Percentiles rank a stretch among this genome's conserved stretches.
phyloP scores from a whole-genome alignment of 768 basidiomycete genomes.

The Boletus subparvulus region DNA sequence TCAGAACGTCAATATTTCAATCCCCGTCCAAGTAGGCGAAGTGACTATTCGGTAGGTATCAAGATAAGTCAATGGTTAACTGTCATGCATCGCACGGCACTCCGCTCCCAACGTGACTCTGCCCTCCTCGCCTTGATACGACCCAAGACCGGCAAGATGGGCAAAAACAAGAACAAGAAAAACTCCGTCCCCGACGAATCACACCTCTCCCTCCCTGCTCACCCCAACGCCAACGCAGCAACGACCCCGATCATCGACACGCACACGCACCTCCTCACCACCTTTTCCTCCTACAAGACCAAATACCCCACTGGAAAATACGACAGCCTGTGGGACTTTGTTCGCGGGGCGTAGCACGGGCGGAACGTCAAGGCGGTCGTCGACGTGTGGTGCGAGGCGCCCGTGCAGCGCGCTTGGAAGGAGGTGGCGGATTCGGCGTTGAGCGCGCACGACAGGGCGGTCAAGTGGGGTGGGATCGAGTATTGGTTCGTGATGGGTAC shows the following conservation, averaged over 20 bases:
- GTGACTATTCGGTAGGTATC: no score
- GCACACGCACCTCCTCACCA: constrained; percentile 81
- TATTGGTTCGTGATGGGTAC: constrained; percentile 86
- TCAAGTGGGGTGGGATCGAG: constrained; percentile 64
- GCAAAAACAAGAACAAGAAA: constrained; percentile 41
- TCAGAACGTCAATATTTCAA: no score
- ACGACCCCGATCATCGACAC: constrained; percentile 66
- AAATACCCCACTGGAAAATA: constrained; percentile 61
- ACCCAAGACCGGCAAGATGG: constrained; percentile 31
- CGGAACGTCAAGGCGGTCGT: constrained; percentile 65
- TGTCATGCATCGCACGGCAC: no score
- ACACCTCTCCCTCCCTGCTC: constrained; percentile 35
- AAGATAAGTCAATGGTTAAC: no score
- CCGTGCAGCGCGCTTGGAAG: constrained; percentile 59
- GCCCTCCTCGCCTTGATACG: neutral
- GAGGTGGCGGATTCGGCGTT: constrained; percentile 73
- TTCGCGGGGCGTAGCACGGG: constrained; percentile 56
- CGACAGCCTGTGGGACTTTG: constrained; percentile 64
- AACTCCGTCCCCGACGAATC: constrained; percentile 30
- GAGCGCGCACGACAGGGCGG: constrained; percentile 43
- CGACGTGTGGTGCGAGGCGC: constrained; percentile 89
- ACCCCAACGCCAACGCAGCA: constrained; percentile 14
- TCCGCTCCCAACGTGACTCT: no score
- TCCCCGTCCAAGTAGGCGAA: no score
- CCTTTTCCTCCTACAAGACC: constrained; percentile 58